These are phyloP conservation scores for Penicillium capsulatum DNA, from an alignment of 2,329 filamentous ascomycete species.

Conservation along the genomic window DNA sequence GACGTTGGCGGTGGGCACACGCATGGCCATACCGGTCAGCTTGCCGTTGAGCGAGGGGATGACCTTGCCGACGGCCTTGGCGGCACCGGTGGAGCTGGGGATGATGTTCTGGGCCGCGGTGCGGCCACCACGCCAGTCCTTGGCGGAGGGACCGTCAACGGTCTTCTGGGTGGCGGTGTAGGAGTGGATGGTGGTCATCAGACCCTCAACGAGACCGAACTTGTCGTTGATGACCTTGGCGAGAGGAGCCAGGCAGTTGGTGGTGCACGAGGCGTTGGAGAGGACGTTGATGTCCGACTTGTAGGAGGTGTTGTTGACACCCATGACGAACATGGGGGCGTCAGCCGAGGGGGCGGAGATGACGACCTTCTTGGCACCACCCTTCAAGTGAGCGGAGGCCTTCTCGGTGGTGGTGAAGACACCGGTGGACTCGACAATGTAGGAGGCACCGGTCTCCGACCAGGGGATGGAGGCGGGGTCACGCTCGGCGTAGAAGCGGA, in stretches of 20 bases:
- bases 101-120: constrained; percentile 99
- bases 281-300: constrained; percentile 86
- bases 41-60: constrained; percentile 98
- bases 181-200: constrained; percentile 99
- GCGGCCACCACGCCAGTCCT: constrained; percentile 99
- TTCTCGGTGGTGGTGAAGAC: constrained; percentile 99
- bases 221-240: constrained; percentile 99
- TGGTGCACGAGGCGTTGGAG: constrained; percentile 99
- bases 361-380: constrained; percentile 96
- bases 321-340: constrained; percentile 99
- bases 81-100: constrained; percentile 96
- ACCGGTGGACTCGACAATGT: constrained; percentile 96
- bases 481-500: constrained; percentile 91
- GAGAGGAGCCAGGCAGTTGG: constrained; percentile 98
- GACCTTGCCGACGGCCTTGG: constrained; percentile 99
- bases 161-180: constrained; percentile 99
- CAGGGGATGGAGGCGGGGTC: constrained; percentile 90
- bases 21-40: constrained; percentile 99
- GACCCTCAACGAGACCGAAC: constrained; percentile 93
- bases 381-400: constrained; percentile 89
- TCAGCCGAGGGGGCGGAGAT: constrained; percentile 60
- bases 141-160: constrained; percentile 92
- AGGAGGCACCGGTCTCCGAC: constrained; percentile 79
- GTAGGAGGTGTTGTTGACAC: constrained; percentile 95
- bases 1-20: constrained; percentile 97